Conservation (phyloP, 495 filamentous ascomycete genomes). For the Penicillium manginii region DNA sequence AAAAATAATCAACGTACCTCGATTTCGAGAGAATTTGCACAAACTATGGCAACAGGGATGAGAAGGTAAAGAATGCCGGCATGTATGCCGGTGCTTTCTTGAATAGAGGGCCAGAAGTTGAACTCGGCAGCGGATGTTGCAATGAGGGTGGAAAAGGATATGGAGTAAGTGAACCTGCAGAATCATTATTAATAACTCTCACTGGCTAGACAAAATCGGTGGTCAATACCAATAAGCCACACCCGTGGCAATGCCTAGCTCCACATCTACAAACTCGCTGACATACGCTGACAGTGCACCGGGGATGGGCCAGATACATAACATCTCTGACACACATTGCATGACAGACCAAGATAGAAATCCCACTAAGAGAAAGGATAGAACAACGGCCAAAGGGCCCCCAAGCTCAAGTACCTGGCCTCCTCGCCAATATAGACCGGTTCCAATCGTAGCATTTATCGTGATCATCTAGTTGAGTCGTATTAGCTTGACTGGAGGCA, state of each 20-base stretch:
- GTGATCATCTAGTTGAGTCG: conserved; percentile 42
- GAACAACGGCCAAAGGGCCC: conserved; percentile 45
- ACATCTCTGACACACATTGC: conserved; percentile 54
- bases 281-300: conserved; percentile 51
- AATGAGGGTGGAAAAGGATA: conserved; percentile 45
- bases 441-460: conserved; percentile 49
- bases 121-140: conserved; percentile 41
- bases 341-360: conserved; percentile 47
- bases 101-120: conserved; percentile 35
- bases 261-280: conserved; percentile 51
- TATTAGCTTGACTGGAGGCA: conserved; percentile 2
- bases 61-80: conserved; percentile 34
- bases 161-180: conserved; percentile 48
- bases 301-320: conserved; percentile 52
- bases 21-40: conserved; percentile 39
- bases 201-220: no score
- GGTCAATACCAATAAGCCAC: conserved; percentile 48
- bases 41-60: conserved; percentile 34
- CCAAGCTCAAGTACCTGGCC: conserved; percentile 47
- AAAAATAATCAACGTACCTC: conserved; percentile 24
- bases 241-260: conserved; percentile 50
- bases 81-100: conserved; percentile 26
- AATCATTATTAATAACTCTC: background rate
- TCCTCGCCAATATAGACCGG: conserved; percentile 50
- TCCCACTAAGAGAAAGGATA: conserved; percentile 48